A percentile compares a stretch with the other conserved stretches of the same genome.
phyloP scores from a whole-genome alignment of 148 eudicot genomes.

The Spergularia marina region DNA sequence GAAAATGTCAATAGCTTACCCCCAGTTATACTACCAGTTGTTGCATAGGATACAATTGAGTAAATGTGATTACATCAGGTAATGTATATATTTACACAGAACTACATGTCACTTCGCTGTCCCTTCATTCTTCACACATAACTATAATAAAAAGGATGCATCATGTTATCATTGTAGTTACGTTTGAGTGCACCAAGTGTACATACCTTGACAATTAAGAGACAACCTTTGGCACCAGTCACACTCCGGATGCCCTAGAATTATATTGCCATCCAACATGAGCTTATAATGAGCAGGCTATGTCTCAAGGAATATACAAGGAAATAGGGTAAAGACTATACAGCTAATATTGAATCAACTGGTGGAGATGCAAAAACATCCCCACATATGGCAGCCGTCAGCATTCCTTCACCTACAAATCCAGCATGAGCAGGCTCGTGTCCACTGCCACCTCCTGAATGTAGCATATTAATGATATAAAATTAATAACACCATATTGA shows the following conservation, averaged over 20 bases:
- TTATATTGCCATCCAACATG: slow-evolving; percentile 2
- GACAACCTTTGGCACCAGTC: slow-evolving; percentile 89
- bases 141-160: neutral
- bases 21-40: neutral
- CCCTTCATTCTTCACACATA: neutral
- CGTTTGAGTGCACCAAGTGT: neutral
- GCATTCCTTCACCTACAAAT: slow-evolving; percentile 97
- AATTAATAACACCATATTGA: neutral
- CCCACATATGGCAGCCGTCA: slow-evolving; percentile 95
- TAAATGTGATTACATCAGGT: neutral
- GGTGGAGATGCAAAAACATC: slow-evolving; percentile 98
- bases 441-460: slow-evolving; percentile 96
- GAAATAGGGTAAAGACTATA: slow-evolving; percentile 31
- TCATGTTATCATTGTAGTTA: neutral
- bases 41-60: neutral
- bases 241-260: slow-evolving; percentile 92
- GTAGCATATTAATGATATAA: neutral
- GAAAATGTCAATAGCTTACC: neutral
- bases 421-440: slow-evolving; percentile 99
- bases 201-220: slow-evolving; percentile 85
- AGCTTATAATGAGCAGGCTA: slow-evolving; percentile 6
- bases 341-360: slow-evolving; percentile 83
- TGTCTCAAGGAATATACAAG: neutral
- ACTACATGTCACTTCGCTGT: neutral
- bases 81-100: neutral